phyloP scores from a whole-genome alignment of 2,329 filamentous ascomycete species.

The Hypoxylon sp. region DNA sequence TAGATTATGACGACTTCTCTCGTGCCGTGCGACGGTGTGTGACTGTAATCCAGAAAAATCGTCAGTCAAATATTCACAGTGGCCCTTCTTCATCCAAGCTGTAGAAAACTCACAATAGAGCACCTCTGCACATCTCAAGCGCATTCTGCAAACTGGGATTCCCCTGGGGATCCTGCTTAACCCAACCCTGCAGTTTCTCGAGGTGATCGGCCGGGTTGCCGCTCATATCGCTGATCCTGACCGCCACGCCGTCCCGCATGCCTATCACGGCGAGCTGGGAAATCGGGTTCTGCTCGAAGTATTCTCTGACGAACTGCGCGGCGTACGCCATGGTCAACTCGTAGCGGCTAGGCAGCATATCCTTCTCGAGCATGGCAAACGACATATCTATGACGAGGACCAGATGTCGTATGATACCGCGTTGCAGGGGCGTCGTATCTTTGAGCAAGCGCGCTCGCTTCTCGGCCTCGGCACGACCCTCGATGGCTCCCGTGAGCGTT shows the following conservation, averaged over 20 bases:
- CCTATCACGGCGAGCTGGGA: constrained; percentile 93
- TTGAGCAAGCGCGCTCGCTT: constrained; percentile 86
- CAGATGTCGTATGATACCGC: constrained; percentile 97
- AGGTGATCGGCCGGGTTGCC: constrained; percentile 94
- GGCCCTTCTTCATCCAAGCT: constrained; percentile 11
- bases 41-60: constrained; percentile 63
- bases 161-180: constrained; percentile 77
- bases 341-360: constrained; percentile 89
- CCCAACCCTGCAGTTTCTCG: constrained; percentile 77
- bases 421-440: constrained; percentile 94
- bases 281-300: constrained; percentile 98
- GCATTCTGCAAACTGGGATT: constrained; percentile 92
- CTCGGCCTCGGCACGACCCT: constrained; percentile 82
- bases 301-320: constrained; percentile 90
- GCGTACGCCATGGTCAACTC: constrained; percentile 86
- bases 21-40: constrained; percentile 93
- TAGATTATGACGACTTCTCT: constrained; percentile 93
- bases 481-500: constrained; percentile 78
- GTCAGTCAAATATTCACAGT: constrained; percentile 19
- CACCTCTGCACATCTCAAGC: constrained; percentile 92
- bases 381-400: constrained; percentile 93
- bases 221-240: constrained; percentile 88
- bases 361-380: constrained; percentile 94
- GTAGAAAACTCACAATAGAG: constrained; percentile 76
- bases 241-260: constrained; percentile 91